Conservation (phyloP, 208 protist genomes). For the Porcisia hertigi region DNA sequence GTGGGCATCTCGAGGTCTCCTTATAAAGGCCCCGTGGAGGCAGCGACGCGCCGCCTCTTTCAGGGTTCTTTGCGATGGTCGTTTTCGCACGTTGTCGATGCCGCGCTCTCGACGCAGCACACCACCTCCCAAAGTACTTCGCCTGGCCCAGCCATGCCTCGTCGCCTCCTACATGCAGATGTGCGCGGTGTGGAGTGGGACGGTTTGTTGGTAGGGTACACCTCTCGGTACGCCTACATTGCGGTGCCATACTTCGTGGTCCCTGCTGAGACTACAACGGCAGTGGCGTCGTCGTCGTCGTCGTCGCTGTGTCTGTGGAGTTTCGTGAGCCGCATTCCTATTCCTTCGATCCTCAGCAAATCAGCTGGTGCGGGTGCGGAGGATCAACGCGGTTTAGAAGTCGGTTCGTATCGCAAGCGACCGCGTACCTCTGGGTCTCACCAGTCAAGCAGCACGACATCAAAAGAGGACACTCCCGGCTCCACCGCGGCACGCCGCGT, state of each 20-base stretch:
- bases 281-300: not conserved
- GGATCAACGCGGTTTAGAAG: not conserved
- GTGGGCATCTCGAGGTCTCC: not conserved
- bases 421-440: not conserved
- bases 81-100: conserved; percentile 21
- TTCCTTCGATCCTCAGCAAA: conserved; percentile 18
- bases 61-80: conserved; percentile 6
- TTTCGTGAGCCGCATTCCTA: conserved; percentile 39
- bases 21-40: not conserved
- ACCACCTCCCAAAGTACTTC: not conserved
- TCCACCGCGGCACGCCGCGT: not conserved
- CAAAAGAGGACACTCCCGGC: not conserved
- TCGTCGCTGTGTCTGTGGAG: conserved; percentile 23
- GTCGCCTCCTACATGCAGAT: conserved; percentile 65
- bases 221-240: conserved; percentile 72
- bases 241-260: conserved; percentile 49
- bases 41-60: conserved; percentile 20
- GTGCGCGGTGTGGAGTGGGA: conserved; percentile 73
- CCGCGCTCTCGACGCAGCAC: conserved; percentile 5
- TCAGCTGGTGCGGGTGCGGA: not conserved
- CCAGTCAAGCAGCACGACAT: conserved; percentile 7
- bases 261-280: not conserved
- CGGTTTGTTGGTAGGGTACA: conserved; percentile 51
- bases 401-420: not conserved
- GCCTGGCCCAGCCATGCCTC: not conserved